phyloP scores from a whole-genome alignment of 257 asterid species.

The Mitragyna speciosa region DNA sequence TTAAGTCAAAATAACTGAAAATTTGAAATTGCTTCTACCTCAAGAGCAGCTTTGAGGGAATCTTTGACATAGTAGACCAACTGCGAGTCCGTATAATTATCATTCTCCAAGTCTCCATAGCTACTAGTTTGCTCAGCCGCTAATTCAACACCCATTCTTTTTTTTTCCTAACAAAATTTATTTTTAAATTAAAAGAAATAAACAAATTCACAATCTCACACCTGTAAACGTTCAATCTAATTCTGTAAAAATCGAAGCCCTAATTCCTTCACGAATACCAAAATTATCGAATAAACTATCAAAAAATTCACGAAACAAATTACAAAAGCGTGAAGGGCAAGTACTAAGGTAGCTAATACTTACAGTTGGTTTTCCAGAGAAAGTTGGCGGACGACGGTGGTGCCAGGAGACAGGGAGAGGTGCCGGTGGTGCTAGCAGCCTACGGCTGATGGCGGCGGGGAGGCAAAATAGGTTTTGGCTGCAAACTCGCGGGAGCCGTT shows the following conservation, averaged over 20 bases:
- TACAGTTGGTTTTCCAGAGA: neutral
- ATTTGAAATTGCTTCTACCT: constrained; percentile 34
- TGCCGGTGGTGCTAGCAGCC: neutral
- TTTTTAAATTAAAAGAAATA: neutral
- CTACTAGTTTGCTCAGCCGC: constrained; percentile 22
- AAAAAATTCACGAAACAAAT: neutral
- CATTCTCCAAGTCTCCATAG: constrained; percentile 47
- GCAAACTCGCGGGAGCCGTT: neutral
- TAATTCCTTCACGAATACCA: neutral
- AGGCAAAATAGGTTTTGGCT: neutral
- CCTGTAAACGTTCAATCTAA: neutral
- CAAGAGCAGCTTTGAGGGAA: constrained; percentile 60
- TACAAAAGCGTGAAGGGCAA: neutral
- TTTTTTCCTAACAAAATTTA: neutral
- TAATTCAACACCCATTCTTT: constrained; percentile 49
- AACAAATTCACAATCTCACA: neutral
- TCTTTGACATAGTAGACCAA: constrained; percentile 52
- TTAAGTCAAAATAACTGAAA: neutral
- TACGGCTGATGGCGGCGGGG: constrained; percentile 2
- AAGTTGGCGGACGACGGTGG: neutral
- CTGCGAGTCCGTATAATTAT: constrained; percentile 51
- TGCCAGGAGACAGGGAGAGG: neutral
- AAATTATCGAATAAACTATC: neutral
- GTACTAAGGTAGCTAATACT: neutral
- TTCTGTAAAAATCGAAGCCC: neutral